Conservation (phyloP, 176 grass and related monocot species). For the Avena eriantha region DNA sequence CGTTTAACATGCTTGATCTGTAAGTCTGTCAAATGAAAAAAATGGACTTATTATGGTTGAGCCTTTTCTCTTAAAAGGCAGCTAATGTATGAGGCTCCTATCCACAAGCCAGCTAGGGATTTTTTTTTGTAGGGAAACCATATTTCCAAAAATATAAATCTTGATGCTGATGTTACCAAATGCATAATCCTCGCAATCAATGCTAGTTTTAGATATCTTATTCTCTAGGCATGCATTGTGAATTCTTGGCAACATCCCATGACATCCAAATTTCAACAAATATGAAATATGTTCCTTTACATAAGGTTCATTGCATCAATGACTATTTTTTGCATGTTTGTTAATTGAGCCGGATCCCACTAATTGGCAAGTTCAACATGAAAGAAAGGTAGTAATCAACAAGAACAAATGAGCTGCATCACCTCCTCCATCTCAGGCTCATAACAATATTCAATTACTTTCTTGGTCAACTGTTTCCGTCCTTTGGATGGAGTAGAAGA, state of each 20-base stretch:
- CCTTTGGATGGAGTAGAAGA: conserved; percentile 69
- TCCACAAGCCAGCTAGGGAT: conserved; percentile 11
- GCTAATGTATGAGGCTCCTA: not conserved
- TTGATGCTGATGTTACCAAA: not conserved
- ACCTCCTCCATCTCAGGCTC: conserved; percentile 99
- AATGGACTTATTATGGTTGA: not conserved
- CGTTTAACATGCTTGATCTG: conserved; percentile 94
- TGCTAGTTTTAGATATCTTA: not conserved
- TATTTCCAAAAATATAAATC: not conserved
- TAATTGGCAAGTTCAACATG: conserved; percentile 22
- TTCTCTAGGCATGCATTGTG: not conserved
- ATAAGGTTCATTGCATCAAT: not conserved
- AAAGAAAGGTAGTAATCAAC: conserved; percentile 13
- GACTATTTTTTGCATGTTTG: conserved; percentile 23
- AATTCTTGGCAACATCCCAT: not conserved
- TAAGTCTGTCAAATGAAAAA: conserved; percentile 69
- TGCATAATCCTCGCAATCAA: not conserved
- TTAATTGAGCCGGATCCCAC: not conserved
- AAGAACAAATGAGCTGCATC: conserved; percentile 41
- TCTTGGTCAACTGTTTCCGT: conserved; percentile 86
- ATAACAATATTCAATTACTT: conserved; percentile 98
- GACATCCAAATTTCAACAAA: conserved; percentile 24
- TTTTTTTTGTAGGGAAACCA: not conserved
- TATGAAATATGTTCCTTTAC: not conserved
- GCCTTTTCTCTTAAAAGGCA: conserved; percentile 4